These are phyloP conservation scores for Magnolia changhungtana DNA, from an alignment of 164 flowering plant genomes.

Conservation along the genomic window DNA sequence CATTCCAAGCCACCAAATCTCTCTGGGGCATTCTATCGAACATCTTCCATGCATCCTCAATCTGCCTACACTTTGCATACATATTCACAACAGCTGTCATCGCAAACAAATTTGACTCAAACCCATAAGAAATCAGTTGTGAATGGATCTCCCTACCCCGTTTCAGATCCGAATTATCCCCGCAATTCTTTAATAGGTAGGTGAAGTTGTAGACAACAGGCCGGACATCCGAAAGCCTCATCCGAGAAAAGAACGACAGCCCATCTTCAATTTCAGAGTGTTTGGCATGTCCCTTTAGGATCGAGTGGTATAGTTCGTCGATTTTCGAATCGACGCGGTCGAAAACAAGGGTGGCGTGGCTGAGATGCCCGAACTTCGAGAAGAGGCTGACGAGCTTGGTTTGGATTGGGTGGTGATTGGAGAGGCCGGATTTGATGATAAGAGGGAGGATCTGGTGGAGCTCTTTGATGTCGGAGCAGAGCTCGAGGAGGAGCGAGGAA, in stretches of 20 bases:
- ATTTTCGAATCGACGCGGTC: conserved; percentile 50
- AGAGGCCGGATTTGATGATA: conserved; percentile 53
- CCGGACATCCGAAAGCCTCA: conserved; percentile 51
- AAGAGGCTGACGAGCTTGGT: conserved; percentile 79
- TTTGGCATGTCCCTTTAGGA: conserved; percentile 73
- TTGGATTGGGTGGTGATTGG: conserved; percentile 51
- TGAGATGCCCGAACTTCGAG: conserved; percentile 47
- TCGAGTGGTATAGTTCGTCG: conserved; percentile 62
- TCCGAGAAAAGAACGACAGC: conserved; percentile 47
- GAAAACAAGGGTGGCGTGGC: conserved; percentile 65
- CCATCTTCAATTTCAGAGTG: conserved; percentile 36
- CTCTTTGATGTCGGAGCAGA: conserved; percentile 54
- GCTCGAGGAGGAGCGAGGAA: conserved; percentile 65
- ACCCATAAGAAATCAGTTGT: conserved; percentile 54
- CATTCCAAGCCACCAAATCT: conserved; percentile 81
- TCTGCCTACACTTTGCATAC: conserved; percentile 71
- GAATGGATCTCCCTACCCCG: conserved; percentile 75
- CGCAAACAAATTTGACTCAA: conserved; percentile 47
- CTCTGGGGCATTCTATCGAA: conserved; percentile 81
- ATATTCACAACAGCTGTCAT: conserved; percentile 72
- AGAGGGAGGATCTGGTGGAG: conserved; percentile 65
- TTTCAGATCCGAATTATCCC: conserved; percentile 44
- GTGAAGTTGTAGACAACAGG: conserved; percentile 69
- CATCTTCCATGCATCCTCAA: conserved; percentile 69
- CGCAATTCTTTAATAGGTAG: conserved; percentile 69